Evolutionary conservation across 2,329 filamentous ascomycete species (phyloP).

Genomic region (Pseudocercospora ulei): DNA sequence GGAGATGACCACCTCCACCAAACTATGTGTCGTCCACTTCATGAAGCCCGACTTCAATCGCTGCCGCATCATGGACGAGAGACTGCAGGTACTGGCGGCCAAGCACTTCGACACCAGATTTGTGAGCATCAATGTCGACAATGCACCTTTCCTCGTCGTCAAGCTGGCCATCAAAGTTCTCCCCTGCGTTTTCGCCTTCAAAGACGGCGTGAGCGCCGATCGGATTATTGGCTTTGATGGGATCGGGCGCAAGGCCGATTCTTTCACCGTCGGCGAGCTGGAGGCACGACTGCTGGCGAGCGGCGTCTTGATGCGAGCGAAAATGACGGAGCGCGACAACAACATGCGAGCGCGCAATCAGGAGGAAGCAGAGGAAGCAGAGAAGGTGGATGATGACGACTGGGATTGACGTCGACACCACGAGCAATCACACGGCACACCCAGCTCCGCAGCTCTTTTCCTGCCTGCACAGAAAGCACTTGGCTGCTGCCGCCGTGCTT

Average conservation of each 20-base stretch:
- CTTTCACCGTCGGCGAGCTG: slow-evolving; percentile 47
- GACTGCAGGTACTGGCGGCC: slow-evolving; percentile 47
- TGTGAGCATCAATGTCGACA: slow-evolving; percentile 50
- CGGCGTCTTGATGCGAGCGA: slow-evolving; percentile 46
- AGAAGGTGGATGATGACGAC: slow-evolving; percentile 42
- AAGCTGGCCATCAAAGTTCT: slow-evolving; percentile 50
- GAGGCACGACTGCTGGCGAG: slow-evolving; percentile 45
- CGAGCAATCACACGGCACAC: not conserved
- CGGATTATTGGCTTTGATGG: slow-evolving; percentile 53
- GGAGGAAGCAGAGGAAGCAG: slow-evolving; percentile 29
- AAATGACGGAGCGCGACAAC: slow-evolving; percentile 43
- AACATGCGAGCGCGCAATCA: slow-evolving; percentile 28
- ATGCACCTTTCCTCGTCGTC: slow-evolving; percentile 50
- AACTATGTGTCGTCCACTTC: slow-evolving; percentile 53
- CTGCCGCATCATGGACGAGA: slow-evolving; percentile 53
- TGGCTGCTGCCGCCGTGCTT: not conserved
- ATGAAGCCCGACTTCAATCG: slow-evolving; percentile 55
- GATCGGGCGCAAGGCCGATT: slow-evolving; percentile 46
- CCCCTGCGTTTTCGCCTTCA: slow-evolving; percentile 50
- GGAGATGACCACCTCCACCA: slow-evolving; percentile 51
- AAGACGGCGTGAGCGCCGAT: slow-evolving; percentile 48
- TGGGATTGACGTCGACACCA: slow-evolving; percentile 38
- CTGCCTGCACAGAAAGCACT: slow-evolving; percentile 1
- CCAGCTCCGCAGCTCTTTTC: not conserved
- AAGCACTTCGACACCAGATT: slow-evolving; percentile 53